Percentiles rank a stretch among this genome's conserved stretches.
Conservation (phyloP, 805 yeast species). For the Saccharomycopsis sp. region DNA sequence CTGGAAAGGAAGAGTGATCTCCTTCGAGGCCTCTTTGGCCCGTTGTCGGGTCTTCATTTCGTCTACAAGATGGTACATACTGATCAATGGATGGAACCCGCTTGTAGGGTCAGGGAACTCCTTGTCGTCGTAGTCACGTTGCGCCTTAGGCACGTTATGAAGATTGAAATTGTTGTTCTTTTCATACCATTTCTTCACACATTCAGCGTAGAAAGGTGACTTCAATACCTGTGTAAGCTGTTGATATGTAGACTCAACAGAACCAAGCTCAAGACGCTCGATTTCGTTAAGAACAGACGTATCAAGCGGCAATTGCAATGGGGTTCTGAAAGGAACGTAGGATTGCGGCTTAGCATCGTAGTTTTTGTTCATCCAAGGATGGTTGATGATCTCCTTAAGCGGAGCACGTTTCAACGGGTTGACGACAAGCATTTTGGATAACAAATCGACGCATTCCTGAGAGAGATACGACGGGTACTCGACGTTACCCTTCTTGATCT, state of each 20-base stretch:
- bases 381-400: slow-evolving; percentile 69
- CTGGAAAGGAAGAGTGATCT: slow-evolving; percentile 7
- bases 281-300: slow-evolving; percentile 64
- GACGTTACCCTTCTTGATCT: slow-evolving; percentile 85
- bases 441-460: slow-evolving; percentile 68
- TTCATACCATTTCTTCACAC: slow-evolving; percentile 57
- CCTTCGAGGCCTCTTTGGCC: slow-evolving; percentile 2
- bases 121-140: slow-evolving; percentile 19
- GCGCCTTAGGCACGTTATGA: slow-evolving; percentile 7
- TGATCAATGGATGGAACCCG: slow-evolving; percentile 82
- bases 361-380: slow-evolving; percentile 94
- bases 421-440: slow-evolving; percentile 87
- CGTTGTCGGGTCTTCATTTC: slow-evolving; percentile 50
- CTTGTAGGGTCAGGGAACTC: slow-evolving; percentile 66
- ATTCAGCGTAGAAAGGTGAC: slow-evolving; percentile 59
- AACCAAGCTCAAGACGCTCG: slow-evolving; percentile 71
- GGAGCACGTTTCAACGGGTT: slow-evolving; percentile 78
- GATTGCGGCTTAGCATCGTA: slow-evolving; percentile 66
- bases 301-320: slow-evolving; percentile 65
- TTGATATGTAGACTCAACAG: slow-evolving; percentile 46
- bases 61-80: slow-evolving; percentile 78
- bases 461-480: slow-evolving; percentile 84
- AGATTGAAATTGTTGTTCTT: slow-evolving; percentile 26
- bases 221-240: slow-evolving; percentile 52
- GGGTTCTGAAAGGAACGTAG: slow-evolving; percentile 71